These are phyloP conservation scores for Coffea canephora DNA, from an alignment of 257 asterid species.

Conservation along the genomic window DNA sequence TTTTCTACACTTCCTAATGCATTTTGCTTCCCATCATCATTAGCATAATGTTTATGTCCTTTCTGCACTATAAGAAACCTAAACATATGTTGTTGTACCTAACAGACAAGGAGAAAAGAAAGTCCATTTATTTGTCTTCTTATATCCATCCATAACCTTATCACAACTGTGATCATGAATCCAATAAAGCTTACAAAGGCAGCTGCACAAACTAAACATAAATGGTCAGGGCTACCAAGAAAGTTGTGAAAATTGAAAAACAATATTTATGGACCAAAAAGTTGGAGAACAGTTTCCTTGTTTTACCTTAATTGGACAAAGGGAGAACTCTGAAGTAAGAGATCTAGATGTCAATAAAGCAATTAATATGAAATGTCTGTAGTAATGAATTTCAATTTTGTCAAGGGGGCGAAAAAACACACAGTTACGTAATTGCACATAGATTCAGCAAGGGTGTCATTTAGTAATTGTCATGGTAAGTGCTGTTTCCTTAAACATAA, in stretches of 20 bases:
- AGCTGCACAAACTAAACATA: not conserved
- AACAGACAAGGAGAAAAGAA: not conserved
- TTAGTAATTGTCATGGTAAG: not conserved
- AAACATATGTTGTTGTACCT: not conserved
- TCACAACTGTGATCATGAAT: not conserved
- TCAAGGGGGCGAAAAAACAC: not conserved
- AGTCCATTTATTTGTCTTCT: not conserved
- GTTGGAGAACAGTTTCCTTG: not conserved
- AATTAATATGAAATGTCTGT: no score
- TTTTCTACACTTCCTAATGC: not conserved
- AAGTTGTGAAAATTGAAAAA: not conserved
- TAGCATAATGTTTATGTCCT: not conserved
- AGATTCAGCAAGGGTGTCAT: not conserved
- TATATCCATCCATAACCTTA: not conserved
- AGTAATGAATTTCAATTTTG: no score
- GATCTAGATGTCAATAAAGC: not conserved
- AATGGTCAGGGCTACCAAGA: not conserved
- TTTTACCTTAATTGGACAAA: not conserved
- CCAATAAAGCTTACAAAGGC: not conserved
- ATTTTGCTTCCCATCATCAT: no score
- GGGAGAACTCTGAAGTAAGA: not conserved
- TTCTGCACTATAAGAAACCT: not conserved
- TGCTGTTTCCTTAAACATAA: not conserved
- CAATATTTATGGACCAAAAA: not conserved
- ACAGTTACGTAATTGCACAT: not conserved